Base-by-base conservation (phyloP, 169 alveolate species). In the Neospora caninum region DNA sequence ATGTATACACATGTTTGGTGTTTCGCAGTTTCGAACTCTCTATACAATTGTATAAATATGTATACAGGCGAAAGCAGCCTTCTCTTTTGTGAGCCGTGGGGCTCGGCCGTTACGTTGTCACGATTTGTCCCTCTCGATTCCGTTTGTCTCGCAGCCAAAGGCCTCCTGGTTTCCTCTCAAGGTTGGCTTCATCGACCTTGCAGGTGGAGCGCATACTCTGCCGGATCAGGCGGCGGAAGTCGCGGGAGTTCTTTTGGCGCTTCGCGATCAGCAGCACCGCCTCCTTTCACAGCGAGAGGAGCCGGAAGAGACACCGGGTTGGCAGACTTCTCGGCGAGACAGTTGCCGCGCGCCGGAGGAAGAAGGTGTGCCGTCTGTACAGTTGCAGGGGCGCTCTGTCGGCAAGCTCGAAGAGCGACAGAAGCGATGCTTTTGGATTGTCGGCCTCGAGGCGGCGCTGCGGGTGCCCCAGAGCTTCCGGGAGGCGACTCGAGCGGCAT, bases 241-340 rank as follows among this genome's bases (percentile, higher is more conserved):
- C 89, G 67, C 89, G 10, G 89, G 89, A 18, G 89, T 82, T 13
- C 89, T 82, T 7, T 36, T 82, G 89, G 89, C 89, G n/a, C 54
- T 82, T 29, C n/a, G 64, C 38, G 43, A 82, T 13, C 89, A 82
- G 67, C 89, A 82, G 64, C 54, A 82, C 34, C n/a, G 41, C 10
- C 86, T 78, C 45, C 86, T 78, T 49, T 49, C 58, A 13, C 13
- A 13, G 4, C 22, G 13, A 13, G 58, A 13, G 22, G 58, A 49
- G 58, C 58, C 58, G 4, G 58, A 49, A 49, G 58, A 49, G 58
- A 49, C 58, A 7, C 22, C 58, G 4, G 58, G 22, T 4, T 13
- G 58, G 4, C 58, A 49, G 4, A 4, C 22, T 49, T 49, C 58
- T 49, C 58, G 13, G 4, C 31, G 88, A 80, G 41, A 16, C 88